phyloP scores from a whole-genome alignment of 345 rosid genomes.

The Rhizophora mangle region DNA sequence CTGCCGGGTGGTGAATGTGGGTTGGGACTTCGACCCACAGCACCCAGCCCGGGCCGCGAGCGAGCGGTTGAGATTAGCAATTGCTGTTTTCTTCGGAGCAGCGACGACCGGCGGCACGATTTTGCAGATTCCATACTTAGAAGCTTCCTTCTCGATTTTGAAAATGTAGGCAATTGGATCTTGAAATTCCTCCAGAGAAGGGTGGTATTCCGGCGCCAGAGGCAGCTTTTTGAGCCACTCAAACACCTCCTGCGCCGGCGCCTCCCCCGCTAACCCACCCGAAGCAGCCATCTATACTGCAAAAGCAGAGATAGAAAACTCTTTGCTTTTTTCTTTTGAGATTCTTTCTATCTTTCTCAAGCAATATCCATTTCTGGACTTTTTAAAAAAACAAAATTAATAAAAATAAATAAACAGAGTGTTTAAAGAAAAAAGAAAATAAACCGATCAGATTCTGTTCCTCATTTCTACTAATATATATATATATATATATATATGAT shows the following conservation, averaged over 20 bases:
- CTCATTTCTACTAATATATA: constrained; percentile 4
- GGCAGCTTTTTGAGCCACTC: constrained; percentile 91
- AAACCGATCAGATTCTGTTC: constrained; percentile 18
- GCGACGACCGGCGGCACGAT: constrained; percentile 82
- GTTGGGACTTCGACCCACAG: constrained; percentile 39
- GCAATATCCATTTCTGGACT: constrained; percentile 32
- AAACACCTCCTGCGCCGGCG: constrained; percentile 49
- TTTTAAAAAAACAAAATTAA: constrained; percentile 1
- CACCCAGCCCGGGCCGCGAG: constrained; percentile 54
- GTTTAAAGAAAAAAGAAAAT: not conserved
- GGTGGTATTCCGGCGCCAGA: constrained; percentile 87
- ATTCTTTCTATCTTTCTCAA: constrained; percentile 12
- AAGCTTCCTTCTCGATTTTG: constrained; percentile 94
- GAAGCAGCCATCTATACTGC: constrained; percentile 44
- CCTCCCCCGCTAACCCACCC: constrained; percentile 32
- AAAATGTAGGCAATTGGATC: constrained; percentile 99
- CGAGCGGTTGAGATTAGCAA: constrained; percentile 77
- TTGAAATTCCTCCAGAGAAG: constrained; percentile 84
- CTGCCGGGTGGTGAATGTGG: constrained; percentile 96
- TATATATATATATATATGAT: not conserved
- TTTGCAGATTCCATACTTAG: constrained; percentile 94
- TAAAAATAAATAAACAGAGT: not conserved
- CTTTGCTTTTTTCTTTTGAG: not conserved
- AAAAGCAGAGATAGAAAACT: not conserved
- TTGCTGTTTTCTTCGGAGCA: constrained; percentile 60